Conservation (phyloP, 108 stramenopile genomes). For the Schizochytrium sp. region DNA sequence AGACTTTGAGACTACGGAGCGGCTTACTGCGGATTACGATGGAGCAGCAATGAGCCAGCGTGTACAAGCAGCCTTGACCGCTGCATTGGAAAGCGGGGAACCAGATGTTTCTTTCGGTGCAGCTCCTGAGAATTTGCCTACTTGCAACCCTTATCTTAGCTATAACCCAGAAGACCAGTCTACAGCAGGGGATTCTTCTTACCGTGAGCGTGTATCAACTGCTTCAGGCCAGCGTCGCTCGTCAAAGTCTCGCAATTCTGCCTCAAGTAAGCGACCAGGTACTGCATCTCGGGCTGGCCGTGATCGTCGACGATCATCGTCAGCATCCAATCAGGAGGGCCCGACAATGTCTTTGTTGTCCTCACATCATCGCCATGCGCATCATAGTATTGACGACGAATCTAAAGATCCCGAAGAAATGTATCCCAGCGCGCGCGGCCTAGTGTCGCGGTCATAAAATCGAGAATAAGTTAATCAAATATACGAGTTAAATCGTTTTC, state of each 20-base stretch:
- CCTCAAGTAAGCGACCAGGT: constrained; percentile 31
- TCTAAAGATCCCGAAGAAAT: constrained; percentile 50
- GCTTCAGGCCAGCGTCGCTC: constrained; percentile 25
- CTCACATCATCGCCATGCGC: constrained; percentile 13
- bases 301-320: neutral
- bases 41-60: constrained; percentile 78
- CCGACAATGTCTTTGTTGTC: constrained; percentile 26
- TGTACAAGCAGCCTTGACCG: constrained; percentile 53
- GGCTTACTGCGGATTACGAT: constrained; percentile 78
- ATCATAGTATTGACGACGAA: constrained; percentile 28
- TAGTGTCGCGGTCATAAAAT: constrained; percentile 39
- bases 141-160: constrained; percentile 51
- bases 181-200: neutral
- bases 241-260: constrained; percentile 13
- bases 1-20: constrained; percentile 81
- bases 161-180: constrained; percentile 60
- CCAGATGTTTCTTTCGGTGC: constrained; percentile 56
- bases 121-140: constrained; percentile 39
- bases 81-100: constrained; percentile 59
- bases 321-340: neutral
- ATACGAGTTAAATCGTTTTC: no score
- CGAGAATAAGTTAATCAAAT: no score
- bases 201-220: constrained; percentile 4
- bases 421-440: constrained; percentile 38
- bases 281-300: constrained; percentile 40